Conservation (phyloP, 2,329 filamentous ascomycete species). For the Eutypa lata region DNA sequence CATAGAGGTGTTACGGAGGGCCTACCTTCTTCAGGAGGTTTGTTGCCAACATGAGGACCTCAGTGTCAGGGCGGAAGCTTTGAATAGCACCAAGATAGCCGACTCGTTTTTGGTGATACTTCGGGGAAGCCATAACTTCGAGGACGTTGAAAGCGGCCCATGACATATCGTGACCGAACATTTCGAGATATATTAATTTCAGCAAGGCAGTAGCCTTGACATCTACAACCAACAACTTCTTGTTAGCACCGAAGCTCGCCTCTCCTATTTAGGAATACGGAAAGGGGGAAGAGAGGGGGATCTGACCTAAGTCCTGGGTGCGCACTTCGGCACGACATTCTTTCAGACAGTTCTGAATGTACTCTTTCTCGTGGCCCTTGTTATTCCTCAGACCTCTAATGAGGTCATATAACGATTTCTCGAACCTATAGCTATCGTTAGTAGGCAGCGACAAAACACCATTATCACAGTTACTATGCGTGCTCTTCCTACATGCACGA, state of each 20-base stretch:
- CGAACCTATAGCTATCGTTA: conserved; percentile 68
- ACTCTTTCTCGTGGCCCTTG: conserved; percentile 92
- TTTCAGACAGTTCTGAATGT: conserved; percentile 88
- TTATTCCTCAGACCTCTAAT: conserved; percentile 93
- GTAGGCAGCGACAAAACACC: conserved; percentile 5
- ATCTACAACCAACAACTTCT: conserved; percentile 48
- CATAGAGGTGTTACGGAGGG: background rate
- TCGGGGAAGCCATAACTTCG: conserved; percentile 96
- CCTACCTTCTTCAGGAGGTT: conserved; percentile 89
- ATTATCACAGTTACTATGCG: background rate
- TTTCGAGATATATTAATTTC: conserved; percentile 96
- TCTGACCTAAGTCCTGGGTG: conserved; percentile 84
- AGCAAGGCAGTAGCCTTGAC: conserved; percentile 93
- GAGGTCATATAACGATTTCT: conserved; percentile 98
- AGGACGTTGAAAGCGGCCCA: conserved; percentile 98
- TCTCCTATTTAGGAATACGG: background rate
- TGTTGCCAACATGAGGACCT: conserved; percentile 95
- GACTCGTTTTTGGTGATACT: conserved; percentile 92
- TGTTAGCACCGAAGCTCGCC: conserved; percentile 8
- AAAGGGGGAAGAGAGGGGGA: background rate
- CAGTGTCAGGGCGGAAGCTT: conserved; percentile 91
- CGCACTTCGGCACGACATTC: conserved; percentile 94
- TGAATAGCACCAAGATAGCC: conserved; percentile 94
- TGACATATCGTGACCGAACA: conserved; percentile 99
- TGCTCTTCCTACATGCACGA: too few relatives aligned